Conservation (phyloP, 176 grass and related monocot species). For the Coix lacrymajobi region DNA sequence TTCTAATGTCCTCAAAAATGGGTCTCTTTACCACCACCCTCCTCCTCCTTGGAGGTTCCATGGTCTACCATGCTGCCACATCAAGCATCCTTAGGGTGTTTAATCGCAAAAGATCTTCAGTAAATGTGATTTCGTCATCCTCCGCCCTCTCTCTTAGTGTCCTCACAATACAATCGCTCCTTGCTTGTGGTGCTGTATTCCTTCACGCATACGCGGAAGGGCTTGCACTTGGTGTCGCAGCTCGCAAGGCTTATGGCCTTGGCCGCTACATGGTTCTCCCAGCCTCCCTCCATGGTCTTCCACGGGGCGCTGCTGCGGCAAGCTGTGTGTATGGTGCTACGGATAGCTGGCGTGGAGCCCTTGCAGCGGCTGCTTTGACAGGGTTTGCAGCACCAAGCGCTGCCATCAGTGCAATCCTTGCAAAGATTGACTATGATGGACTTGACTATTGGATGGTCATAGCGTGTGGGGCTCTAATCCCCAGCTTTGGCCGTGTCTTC, state of each 20-base stretch:
- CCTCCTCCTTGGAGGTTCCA: constrained; percentile 51
- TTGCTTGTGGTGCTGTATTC: constrained; percentile 78
- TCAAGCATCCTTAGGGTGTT: constrained; percentile 51
- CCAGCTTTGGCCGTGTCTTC: constrained; percentile 71
- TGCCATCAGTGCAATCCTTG: constrained; percentile 78
- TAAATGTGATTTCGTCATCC: constrained; percentile 48
- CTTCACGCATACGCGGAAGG: constrained; percentile 86
- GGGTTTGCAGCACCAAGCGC: constrained; percentile 76
- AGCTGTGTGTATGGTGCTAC: constrained; percentile 88
- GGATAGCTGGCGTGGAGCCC: constrained; percentile 84
- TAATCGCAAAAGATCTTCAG: constrained; percentile 63
- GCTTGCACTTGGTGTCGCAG: constrained; percentile 85
- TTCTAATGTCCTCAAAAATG: constrained; percentile 77
- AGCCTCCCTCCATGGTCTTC: constrained; percentile 86
- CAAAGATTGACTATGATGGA: constrained; percentile 71
- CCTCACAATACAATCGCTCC: constrained; percentile 73
- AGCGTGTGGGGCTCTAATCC: constrained; percentile 74
- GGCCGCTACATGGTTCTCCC: constrained; percentile 96
- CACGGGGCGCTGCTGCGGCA: constrained; percentile 78
- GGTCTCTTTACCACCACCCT: constrained; percentile 55
- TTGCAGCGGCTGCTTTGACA: constrained; percentile 72
- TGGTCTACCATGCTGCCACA: constrained; percentile 42
- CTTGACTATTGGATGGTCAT: constrained; percentile 95
- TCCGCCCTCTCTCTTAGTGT: constrained; percentile 60
- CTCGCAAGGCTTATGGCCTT: constrained; percentile 85